phyloP scores from a whole-genome alignment of 768 basidiomycete species.

The Tylopilus sp. region DNA sequence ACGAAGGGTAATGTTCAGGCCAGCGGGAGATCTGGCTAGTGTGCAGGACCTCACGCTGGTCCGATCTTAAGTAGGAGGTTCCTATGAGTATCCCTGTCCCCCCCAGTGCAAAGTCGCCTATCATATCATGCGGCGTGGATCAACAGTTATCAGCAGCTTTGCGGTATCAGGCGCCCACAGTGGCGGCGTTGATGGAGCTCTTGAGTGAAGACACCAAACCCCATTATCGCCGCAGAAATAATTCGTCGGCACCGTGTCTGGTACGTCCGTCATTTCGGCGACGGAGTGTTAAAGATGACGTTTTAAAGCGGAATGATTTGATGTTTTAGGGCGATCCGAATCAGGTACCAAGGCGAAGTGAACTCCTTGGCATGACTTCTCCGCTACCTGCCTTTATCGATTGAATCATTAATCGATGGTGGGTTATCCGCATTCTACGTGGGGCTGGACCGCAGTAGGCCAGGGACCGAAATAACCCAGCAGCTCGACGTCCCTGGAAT shows the following conservation, averaged over 20 bases:
- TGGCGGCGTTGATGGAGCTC: background rate
- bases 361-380: no score
- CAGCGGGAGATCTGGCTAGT: background rate
- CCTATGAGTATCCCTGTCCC: no score
- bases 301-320: background rate
- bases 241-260: background rate
- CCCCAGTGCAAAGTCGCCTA: background rate
- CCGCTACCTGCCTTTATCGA: no score
- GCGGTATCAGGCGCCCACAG: background rate
- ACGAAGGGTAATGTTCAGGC: background rate
- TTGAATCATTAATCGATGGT: background rate
- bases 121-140: background rate
- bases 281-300: background rate
- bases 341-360: background rate
- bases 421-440: background rate
- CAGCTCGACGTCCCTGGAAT: background rate
- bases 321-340: background rate
- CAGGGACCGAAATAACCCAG: slow-evolving; percentile 3
- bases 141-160: background rate
- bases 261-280: background rate
- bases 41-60: background rate
- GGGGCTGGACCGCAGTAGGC: background rate
- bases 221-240: background rate
- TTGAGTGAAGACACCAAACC: background rate
- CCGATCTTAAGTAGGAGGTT: no score